Base-by-base conservation (phyloP, 306 rosid genomes). In the Comarum palustre region DNA sequence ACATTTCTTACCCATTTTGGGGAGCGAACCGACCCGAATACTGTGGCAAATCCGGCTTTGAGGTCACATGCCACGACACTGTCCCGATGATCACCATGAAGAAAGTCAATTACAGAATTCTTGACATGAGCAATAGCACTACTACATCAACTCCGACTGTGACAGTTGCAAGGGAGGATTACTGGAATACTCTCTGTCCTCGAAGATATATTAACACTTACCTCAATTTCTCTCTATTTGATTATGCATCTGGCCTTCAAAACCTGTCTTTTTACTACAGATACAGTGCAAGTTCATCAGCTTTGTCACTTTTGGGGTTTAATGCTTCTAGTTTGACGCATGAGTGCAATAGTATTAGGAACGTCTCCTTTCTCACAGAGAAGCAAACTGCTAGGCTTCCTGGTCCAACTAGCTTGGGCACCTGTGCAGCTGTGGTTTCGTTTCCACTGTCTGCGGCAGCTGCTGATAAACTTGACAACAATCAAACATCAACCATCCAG, bases 1-100 rank as follows among this genome's bases (percentile, higher is more conserved):
- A 11, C 17, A 24, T 78, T 59, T 6, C 62, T 1, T 73, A 79
- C 27, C 82, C 78, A 0, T 79, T 79, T 20, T 79, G 70, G 78
- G 82, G 82, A 29, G 39, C 5, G 2, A 68, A 68, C 3, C 59
- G 82, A 12, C 32, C 71, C 12, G 54, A 16, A 1, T 67, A 50
- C 36, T 79, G 82, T 16, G 82, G 82, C 15, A 52, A 10, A 38
- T 74, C 82, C 0, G 46, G 47, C 17, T 67, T 46, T 0, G 2
- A 27, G 58, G 31, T 69, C 4, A 25, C 25, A 19, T 74, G 83
- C 16, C n/a, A n/a, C n/a, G n/a, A n/a, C n/a, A n/a, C 74, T n/a
- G n/a, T n/a, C n/a, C n/a, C n/a, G n/a, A n/a, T n/a, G n/a, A n/a
- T n/a, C n/a, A n/a, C n/a, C n/a, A n/a, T n/a, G n/a, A n/a, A n/a